Evolutionary conservation across 495 filamentous ascomycete species (phyloP).

Genomic region (Annulohypoxylon maeteangense): DNA sequence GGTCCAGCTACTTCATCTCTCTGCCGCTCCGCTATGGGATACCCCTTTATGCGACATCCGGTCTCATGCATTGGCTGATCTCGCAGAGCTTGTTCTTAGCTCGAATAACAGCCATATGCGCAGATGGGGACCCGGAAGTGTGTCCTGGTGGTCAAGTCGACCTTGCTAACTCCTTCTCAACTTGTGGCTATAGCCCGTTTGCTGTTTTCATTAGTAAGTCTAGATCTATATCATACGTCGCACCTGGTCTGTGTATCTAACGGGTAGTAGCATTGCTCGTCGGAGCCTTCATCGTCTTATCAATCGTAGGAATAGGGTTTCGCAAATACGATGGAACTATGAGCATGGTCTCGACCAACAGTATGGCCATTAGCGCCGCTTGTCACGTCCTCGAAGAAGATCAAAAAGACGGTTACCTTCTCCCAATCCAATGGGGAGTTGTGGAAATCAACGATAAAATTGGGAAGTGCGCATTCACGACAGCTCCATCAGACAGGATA

Average conservation of each 20-base stretch:
- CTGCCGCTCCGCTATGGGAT: conserved; percentile 1
- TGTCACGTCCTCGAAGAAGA: background rate
- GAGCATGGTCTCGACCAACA: background rate
- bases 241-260: background rate
- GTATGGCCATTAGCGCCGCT: conserved; percentile 1
- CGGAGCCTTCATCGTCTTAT: background rate
- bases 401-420: background rate
- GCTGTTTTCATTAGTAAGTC: background rate
- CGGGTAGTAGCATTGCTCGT: background rate
- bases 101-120: background rate
- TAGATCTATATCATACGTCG: background rate
- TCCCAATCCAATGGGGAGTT: background rate
- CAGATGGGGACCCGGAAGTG: background rate
- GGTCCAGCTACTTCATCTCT: conserved; percentile 1
- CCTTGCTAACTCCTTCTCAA: conserved; percentile 3
- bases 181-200: background rate
- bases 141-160: background rate
- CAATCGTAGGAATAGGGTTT: background rate
- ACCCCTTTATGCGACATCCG: background rate
- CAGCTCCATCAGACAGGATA: background rate
- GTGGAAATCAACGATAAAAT: background rate
- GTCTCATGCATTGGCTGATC: background rate
- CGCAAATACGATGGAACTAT: background rate
- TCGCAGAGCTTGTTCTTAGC: background rate
- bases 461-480: conserved; percentile 2